Conservation (phyloP, 179 eudicot genomes). For the Beta macrorhiza region DNA sequence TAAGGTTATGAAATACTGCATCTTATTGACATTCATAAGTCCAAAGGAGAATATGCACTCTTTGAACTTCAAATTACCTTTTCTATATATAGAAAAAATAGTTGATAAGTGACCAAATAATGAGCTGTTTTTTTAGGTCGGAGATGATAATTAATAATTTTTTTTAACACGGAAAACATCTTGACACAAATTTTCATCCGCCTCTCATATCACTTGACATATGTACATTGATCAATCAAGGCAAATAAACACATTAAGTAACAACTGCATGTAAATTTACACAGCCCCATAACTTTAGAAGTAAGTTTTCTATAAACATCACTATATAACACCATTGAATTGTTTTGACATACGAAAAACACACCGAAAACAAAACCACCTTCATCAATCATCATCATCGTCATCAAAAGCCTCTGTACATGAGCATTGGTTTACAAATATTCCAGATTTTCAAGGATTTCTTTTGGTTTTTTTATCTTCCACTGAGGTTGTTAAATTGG, state of each 20-base stretch:
- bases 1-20: no score
- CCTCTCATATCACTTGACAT: constrained; percentile 3
- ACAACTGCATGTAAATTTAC: constrained; percentile 12
- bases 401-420: constrained; percentile 13
- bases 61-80: no score
- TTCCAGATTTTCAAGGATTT: background rate
- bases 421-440: constrained; percentile 3
- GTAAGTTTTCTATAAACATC: constrained; percentile 9
- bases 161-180: background rate
- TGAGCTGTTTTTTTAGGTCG: background rate
- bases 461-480: constrained; percentile 39
- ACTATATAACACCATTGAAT: constrained; percentile 14
- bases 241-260: constrained; percentile 12
- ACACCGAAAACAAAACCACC: background rate
- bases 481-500: constrained; percentile 62
- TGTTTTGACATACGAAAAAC: constrained; percentile 13
- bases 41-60: no score
- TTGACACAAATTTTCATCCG: background rate
- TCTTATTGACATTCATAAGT: no score
- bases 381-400: background rate
- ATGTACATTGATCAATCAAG: background rate
- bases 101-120: background rate
- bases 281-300: background rate
- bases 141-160: background rate
- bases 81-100: background rate